Evolutionary conservation across 1,284 basidiomycete species (phyloP), one percentile per base, ranked within the genome.

Genomic region (Pisolithus thermaeus): DNA sequence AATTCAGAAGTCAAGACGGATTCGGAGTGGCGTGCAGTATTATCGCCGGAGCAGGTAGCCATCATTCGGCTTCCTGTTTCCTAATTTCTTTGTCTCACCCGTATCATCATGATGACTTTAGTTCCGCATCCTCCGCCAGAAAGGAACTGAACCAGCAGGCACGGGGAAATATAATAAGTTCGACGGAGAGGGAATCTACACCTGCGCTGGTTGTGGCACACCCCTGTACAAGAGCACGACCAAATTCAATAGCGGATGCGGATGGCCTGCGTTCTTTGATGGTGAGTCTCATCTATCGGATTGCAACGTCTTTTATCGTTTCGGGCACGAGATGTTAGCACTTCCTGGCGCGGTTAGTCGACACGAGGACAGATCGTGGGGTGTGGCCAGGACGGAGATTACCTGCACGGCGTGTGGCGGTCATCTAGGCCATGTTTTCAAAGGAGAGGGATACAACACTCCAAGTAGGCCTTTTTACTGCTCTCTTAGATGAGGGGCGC

Each of bases 241-340:
- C 57, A 97, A 97, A 72, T 97, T 97, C 71, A 80, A 90, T 61
- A 92, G 89, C 52, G 92, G 92, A 9, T 97, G 93, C 63, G 94
- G 93, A 30, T 97, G 93, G 93, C 94, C 93, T n/a, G 93, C 93
- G 1, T 97, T 95, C 77, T 97, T 89, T 66, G 93, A 96, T 64
- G 87, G 87, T 87, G 52, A 48, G 68, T 59, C 28, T 7, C 8
- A 23, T 16, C 23, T 20, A 22, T 4, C 4, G 6, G 35, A 4
- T 3, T 35, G 38, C 30, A 25, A 51, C 36, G 8, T 37, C 12
- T 14, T 37, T 48, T 3, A 14, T 20, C 6, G 23, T n/a, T 27
- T 53, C 63, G 9, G 67, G 36, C 11, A 42, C 14, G n/a, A 8
- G 38, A 44, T 25, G 37, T 54, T 14, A 87, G 90, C 92, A 3